Evolutionary conservation across 2,329 filamentous ascomycete genomes (phyloP).

Genomic region (Fusarium heterosporum): DNA sequence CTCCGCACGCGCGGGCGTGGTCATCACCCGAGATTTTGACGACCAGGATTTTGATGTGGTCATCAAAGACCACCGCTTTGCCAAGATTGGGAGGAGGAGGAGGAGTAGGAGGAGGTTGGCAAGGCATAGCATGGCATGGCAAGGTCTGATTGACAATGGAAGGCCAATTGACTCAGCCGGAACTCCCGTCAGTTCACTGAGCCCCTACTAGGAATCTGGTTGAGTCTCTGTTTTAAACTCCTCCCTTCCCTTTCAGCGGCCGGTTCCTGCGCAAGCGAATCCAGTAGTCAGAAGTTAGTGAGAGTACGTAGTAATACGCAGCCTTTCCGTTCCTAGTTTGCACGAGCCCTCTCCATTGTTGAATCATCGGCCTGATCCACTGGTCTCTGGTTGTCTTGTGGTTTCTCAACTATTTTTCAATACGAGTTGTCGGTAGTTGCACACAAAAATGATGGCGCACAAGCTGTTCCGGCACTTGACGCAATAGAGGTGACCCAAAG

Average conservation of each 20-base stretch:
- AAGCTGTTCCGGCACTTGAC: constrained; percentile 37
- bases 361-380: constrained; percentile 25
- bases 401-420: constrained; percentile 38
- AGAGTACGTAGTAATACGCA: constrained; percentile 10
- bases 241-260: constrained; percentile 14
- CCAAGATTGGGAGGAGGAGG: constrained; percentile 1
- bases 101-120: constrained; percentile 36
- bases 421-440: constrained; percentile 44
- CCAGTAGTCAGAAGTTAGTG: constrained; percentile 38
- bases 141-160: constrained; percentile 25
- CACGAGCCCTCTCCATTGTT: constrained; percentile 25
- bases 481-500: constrained; percentile 34
- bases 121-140: constrained; percentile 20
- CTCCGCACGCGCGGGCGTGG: constrained; percentile 45
- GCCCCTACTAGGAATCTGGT: constrained; percentile 2
- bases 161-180: constrained; percentile 10
- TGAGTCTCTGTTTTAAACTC: constrained; percentile 7
- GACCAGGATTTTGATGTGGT: constrained; percentile 40
- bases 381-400: constrained; percentile 19
- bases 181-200: constrained; percentile 7
- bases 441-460: constrained; percentile 32
- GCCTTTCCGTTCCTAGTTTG: constrained; percentile 35
- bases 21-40: constrained; percentile 41
- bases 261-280: constrained; percentile 42
- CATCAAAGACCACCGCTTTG: constrained; percentile 17